Percentiles rank a stretch among this genome's conserved stretches.
phyloP scores from a whole-genome alignment of 495 filamentous ascomycete species.

The Lasiosphaeriaceae sp. region DNA sequence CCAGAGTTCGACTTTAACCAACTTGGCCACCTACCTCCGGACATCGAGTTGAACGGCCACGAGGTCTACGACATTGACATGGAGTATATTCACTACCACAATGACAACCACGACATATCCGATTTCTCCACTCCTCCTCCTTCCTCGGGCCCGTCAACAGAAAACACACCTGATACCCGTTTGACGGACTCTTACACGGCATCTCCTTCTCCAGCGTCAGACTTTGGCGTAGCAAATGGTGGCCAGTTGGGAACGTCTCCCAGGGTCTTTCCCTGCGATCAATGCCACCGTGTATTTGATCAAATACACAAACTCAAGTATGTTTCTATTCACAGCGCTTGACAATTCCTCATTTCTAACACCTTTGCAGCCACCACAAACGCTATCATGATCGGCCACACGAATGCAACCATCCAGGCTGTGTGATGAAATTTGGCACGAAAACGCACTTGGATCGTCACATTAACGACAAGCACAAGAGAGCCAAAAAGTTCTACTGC shows the following conservation, averaged over 20 bases:
- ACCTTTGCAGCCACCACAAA: conserved; percentile 37
- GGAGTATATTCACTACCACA: conserved; percentile 1
- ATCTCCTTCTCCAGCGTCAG: conserved; percentile 36
- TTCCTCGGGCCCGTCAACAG: conserved; percentile 35
- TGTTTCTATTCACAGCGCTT: neutral
- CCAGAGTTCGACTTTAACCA: conserved; percentile 13
- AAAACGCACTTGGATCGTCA: conserved; percentile 50
- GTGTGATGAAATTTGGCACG: conserved; percentile 46
- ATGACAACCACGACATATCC: conserved; percentile 17
- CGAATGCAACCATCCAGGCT: conserved; percentile 37
- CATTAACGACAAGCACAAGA: conserved; percentile 48
- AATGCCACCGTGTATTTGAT: conserved; percentile 41
- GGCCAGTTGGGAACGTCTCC: conserved; percentile 17
- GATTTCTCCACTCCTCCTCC: conserved; percentile 40
- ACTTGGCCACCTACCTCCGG: too few relatives aligned
- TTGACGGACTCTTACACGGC: conserved; percentile 29
- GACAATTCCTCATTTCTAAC: conserved; percentile 11
- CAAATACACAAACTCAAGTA: conserved; percentile 48
- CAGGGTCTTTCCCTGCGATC: conserved; percentile 32
- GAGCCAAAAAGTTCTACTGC: conserved; percentile 48
- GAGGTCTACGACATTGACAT: conserved; percentile 6
- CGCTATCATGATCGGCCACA: conserved; percentile 47
- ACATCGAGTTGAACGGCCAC: conserved; percentile 18
- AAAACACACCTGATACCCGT: conserved; percentile 41
- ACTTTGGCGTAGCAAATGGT: conserved; percentile 5